Evolutionary conservation across 768 basidiomycete genomes (phyloP).

Genomic region (Boletus fagicola): DNA sequence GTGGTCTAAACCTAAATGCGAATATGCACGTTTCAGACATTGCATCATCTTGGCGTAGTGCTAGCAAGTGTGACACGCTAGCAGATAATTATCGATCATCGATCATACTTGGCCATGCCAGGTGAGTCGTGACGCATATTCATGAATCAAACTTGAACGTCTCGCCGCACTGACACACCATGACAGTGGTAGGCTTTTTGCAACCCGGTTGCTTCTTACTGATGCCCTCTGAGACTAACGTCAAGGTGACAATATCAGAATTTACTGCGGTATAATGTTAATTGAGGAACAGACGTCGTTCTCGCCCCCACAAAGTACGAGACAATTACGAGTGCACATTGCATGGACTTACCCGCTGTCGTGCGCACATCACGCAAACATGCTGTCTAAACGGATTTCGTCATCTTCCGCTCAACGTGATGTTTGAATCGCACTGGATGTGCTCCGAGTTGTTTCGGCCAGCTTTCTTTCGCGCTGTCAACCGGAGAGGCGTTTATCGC

Average conservation of each 20-base stretch:
- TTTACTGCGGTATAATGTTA: neutral
- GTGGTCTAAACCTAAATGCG: neutral
- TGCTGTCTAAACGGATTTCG: neutral
- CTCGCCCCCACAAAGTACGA: neutral
- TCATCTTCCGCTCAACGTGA: neutral
- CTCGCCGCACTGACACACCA: too few species aligned
- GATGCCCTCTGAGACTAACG: neutral
- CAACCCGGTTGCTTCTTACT: neutral
- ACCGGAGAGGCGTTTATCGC: neutral
- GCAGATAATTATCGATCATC: too few species aligned
- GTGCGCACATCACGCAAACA: neutral
- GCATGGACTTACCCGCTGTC: neutral
- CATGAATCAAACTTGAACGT: neutral
- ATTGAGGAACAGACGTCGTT: neutral
- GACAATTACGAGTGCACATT: neutral
- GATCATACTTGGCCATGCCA: too few species aligned
- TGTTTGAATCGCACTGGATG: neutral
- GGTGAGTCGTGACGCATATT: too few species aligned
- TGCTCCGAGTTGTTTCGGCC: neutral
- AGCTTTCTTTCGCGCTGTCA: neutral
- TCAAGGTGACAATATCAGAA: too few species aligned
- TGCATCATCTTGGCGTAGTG: too few species aligned
- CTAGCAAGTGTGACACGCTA: too few species aligned
- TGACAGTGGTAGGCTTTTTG: neutral
- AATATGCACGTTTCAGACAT: neutral